phyloP scores from a whole-genome alignment of 2,329 filamentous ascomycete species.

The Xylariaceae sp. region DNA sequence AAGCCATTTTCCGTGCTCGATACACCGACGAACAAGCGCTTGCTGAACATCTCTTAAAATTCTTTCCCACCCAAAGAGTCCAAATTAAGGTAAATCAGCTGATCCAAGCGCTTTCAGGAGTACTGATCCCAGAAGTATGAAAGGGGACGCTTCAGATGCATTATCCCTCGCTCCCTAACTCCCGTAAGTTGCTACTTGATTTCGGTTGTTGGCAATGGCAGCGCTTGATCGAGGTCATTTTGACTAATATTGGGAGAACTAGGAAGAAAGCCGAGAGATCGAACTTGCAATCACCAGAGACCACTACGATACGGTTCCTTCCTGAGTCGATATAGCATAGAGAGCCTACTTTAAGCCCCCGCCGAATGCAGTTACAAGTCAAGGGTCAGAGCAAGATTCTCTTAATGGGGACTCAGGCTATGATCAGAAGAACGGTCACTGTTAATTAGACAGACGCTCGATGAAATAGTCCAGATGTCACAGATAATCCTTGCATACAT shows the following conservation, averaged over 20 bases:
- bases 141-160: slow-evolving; percentile 12
- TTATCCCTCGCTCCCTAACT: slow-evolving; percentile 10
- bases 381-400: not conserved
- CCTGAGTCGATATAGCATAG: not conserved
- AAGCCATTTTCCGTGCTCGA: slow-evolving; percentile 10
- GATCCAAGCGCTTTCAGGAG: not conserved
- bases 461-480: too few relatives aligned
- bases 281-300: slow-evolving; percentile 3
- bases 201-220: not conserved
- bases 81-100: slow-evolving; percentile 2
- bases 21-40: slow-evolving; percentile 14
- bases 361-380: not conserved
- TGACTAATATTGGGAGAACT: not conserved
- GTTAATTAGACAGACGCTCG: too few relatives aligned
- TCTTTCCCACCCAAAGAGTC: not conserved
- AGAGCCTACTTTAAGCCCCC: not conserved
- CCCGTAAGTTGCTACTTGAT: not conserved
- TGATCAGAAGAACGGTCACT: too few relatives aligned
- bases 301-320: not conserved
- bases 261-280: slow-evolving; percentile 10
- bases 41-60: not conserved
- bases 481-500: too few relatives aligned
- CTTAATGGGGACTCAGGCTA: not conserved
- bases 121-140: slow-evolving; percentile 7
- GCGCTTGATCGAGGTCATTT: not conserved